A percentile compares a stretch with the other conserved stretches of the same genome.
Conservation (phyloP, 2,329 filamentous ascomycete species). For the Mollisia scopiformis region DNA sequence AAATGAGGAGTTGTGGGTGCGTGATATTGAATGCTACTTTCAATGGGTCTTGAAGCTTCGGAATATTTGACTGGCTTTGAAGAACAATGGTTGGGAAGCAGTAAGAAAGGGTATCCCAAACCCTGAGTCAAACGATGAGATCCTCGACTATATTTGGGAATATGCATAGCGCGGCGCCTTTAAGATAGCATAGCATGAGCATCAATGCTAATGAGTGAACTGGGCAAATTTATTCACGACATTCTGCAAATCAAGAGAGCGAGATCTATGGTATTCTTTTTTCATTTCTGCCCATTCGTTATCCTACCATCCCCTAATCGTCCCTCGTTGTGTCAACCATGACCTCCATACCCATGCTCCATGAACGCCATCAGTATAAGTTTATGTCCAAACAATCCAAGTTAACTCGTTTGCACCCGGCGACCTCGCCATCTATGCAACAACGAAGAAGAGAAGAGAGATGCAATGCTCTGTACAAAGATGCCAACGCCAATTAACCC, state of each 20-base stretch:
- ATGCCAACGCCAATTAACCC: constrained; percentile 23
- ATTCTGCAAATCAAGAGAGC: neutral
- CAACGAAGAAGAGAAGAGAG: constrained; percentile 24
- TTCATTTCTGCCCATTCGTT: constrained; percentile 24
- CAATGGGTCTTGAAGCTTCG: too few species aligned
- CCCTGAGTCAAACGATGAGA: too few species aligned
- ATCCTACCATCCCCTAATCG: constrained; percentile 20
- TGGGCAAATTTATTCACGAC: neutral
- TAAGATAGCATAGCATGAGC: constrained; percentile 8
- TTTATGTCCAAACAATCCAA: constrained; percentile 21
- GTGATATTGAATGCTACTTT: too few species aligned
- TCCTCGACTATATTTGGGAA: too few species aligned
- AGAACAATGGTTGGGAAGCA: too few species aligned
- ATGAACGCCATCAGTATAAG: constrained; percentile 29
- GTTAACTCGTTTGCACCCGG: constrained; percentile 28
- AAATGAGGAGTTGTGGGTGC: constrained; percentile 48
- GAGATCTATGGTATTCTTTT: neutral
- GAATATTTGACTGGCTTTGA: too few species aligned
- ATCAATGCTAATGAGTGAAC: neutral
- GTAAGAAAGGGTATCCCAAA: too few species aligned
- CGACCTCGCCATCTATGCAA: constrained; percentile 36
- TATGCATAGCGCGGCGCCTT: constrained; percentile 17
- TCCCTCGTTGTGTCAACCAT: constrained; percentile 20
- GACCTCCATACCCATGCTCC: constrained; percentile 25
- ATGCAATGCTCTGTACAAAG: constrained; percentile 28